Percentiles rank a stretch among this genome's conserved stretches.
These are phyloP conservation scores for Aspergillus sclerotioniger DNA, from an alignment of 495 filamentous ascomycete species.

Conservation along the genomic window DNA sequence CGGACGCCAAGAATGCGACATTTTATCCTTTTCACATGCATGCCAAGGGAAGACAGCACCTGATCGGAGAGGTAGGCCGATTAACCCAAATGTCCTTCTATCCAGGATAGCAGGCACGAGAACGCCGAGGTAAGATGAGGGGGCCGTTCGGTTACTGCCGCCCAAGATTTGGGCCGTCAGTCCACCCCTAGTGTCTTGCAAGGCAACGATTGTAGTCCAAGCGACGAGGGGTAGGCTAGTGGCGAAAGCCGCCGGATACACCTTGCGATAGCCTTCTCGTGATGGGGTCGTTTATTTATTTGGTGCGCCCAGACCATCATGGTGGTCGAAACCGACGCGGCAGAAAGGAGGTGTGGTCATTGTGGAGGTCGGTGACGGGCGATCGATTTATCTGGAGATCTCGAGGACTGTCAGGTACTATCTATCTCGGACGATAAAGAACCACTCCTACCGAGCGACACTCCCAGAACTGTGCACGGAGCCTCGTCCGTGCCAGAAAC, in stretches of 20 bases:
- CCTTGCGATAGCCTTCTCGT: not conserved
- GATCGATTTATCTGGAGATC: slow-evolving; percentile 1
- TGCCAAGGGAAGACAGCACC: not conserved
- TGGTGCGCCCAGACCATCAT: not conserved
- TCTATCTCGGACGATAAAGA: not conserved
- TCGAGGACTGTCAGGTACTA: slow-evolving; percentile 3
- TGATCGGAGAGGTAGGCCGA: not conserved
- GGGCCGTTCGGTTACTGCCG: not conserved
- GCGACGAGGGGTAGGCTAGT: slow-evolving; percentile 2
- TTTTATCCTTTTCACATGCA: slow-evolving; percentile 4
- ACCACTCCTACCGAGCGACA: not conserved
- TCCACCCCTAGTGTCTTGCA: not conserved
- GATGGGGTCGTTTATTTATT: not conserved
- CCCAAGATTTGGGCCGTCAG: not conserved
- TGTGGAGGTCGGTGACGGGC: not conserved
- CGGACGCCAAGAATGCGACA: not conserved
- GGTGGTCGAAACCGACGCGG: not conserved
- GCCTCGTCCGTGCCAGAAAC: not conserved
- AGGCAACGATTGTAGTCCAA: not conserved
- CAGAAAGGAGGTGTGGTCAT: not conserved
- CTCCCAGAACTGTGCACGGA: not conserved
- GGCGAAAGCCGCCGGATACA: not conserved
- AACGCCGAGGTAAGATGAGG: not conserved
- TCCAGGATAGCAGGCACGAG: not conserved
- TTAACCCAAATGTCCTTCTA: not conserved